Base-by-base conservation (phyloP, 371 early-diverging fungal genomes). In the Mortierella sp. region DNA sequence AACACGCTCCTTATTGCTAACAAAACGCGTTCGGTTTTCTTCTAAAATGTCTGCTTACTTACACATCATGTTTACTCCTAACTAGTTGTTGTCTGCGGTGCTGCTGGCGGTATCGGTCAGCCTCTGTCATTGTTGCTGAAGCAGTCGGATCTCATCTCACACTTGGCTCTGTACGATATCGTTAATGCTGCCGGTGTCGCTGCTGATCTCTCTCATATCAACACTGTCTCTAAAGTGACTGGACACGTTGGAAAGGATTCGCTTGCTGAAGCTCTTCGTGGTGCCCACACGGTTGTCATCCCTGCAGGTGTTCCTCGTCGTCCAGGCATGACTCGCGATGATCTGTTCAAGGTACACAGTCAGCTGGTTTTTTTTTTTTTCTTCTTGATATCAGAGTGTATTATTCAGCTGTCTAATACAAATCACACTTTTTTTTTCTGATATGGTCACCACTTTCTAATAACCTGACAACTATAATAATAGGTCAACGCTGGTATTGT, bases 101-200 rank as follows among this genome's bases (percentile, higher is more conserved):
- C 96, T 68, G 94, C 96, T 77, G 97, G 97, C 83, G 97, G 97
- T 85, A 97, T 97, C 83, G 97, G 96, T 75, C 96, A 97, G 86
- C 96, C 97, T 62, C 88, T 97, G 64, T 95, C 97, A 49, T 85
- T 97, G 62, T 86, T 97, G 58, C 81, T 97, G 84, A 96, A 96
- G 88, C 89, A 92, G 64, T 92, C 93, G 71, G 86, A 89, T 24
- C 63, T 74, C 37, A 89, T 94, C 65, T 86, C 88, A 9, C 90
- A 93, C 70, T 81, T 94, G 39, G 86, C 93, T 20, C 84, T 94
- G 52, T 94, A 91, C 77, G 94, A 94, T 89, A 91, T 94, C 73
- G 93, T 92, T 66, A 91, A 92, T 79, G 90, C 90, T 39, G 89
- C 90, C 45, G 93, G 94, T 74, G 93, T 94, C 47, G 93, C 94